Percentiles rank a stretch among this genome's conserved stretches.
phyloP scores from a whole-genome alignment of 2,329 filamentous ascomycete genomes.

The Fusarium neocosmosporiellum region DNA sequence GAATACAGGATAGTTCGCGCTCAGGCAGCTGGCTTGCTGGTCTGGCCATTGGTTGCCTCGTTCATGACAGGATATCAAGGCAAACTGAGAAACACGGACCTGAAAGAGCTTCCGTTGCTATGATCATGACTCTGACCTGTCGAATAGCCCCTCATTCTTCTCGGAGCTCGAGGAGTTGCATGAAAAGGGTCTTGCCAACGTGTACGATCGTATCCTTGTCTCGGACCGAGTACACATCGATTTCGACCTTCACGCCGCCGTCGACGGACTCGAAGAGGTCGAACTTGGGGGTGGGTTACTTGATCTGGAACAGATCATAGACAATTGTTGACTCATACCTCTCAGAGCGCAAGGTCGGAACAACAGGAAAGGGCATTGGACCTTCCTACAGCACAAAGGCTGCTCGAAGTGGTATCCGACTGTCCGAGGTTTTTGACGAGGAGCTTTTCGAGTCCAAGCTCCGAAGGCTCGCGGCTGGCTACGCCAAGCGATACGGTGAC shows the following conservation, averaged over 20 bases:
- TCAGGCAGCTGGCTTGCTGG: neutral
- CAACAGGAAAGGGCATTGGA: slow-evolving; percentile 9
- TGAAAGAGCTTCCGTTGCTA: neutral
- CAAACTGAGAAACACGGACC: neutral
- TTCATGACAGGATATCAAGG: neutral
- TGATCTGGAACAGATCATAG: neutral
- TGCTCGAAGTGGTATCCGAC: slow-evolving; percentile 8
- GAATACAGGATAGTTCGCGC: neutral
- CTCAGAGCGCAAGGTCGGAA: slow-evolving; percentile 11
- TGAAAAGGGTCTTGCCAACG: neutral
- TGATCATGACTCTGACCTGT: neutral
- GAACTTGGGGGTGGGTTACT: neutral
- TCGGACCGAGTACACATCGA: neutral
- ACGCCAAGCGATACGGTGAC: slow-evolving; percentile 73
- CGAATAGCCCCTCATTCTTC: neutral
- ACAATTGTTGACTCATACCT: neutral
- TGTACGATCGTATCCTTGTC: neutral
- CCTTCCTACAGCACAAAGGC: slow-evolving; percentile 5
- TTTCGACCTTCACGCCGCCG: neutral
- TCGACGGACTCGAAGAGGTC: neutral
- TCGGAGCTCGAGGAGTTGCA: neutral
- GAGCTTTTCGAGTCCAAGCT: slow-evolving; percentile 74
- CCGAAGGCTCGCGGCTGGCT: slow-evolving; percentile 67
- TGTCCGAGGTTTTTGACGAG: slow-evolving; percentile 64
- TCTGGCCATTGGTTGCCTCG: neutral